A percentile compares a stretch with the other conserved stretches of the same genome.
These are phyloP conservation scores for Fusarium tricinctum DNA, from an alignment of 2,329 filamentous ascomycete genomes.

Conservation along the genomic window DNA sequence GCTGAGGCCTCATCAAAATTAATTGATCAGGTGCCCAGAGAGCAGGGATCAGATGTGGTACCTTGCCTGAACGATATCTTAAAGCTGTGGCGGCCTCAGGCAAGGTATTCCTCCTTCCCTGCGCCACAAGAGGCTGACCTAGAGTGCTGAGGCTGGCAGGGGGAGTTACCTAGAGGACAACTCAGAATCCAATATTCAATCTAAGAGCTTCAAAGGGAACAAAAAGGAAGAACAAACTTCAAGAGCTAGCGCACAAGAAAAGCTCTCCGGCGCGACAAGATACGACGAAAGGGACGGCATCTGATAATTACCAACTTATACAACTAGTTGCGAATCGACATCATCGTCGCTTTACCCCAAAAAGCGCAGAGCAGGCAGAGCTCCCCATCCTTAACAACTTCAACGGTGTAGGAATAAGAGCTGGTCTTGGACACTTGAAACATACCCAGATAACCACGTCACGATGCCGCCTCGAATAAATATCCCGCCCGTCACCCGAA, in stretches of 20 bases:
- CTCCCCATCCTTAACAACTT: conserved; percentile 14
- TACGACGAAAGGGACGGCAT: not conserved
- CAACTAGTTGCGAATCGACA: conserved; percentile 3
- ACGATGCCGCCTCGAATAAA: conserved; percentile 87
- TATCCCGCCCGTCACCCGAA: conserved; percentile 90
- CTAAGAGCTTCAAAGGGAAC: conserved; percentile 42
- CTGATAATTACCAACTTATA: not conserved
- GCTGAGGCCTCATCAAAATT: conserved; percentile 29
- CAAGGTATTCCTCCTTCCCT: not conserved
- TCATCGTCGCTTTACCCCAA: conserved; percentile 17
- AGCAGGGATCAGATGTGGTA: conserved; percentile 17
- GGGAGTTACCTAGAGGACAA: conserved; percentile 40
- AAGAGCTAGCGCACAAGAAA: conserved; percentile 28
- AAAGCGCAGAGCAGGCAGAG: not conserved
- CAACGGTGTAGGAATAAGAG: conserved; percentile 21
- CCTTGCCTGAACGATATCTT: not conserved
- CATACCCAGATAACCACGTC: conserved; percentile 37
- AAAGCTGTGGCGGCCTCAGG: conserved; percentile 42
- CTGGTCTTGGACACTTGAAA: conserved; percentile 13
- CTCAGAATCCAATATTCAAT: conserved; percentile 16
- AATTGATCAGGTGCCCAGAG: conserved; percentile 28
- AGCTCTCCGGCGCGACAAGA: conserved; percentile 13
- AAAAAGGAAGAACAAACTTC: conserved; percentile 24
- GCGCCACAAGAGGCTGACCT: conserved; percentile 36
- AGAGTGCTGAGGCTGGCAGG: conserved; percentile 40